Base-by-base conservation (phyloP, 2,329 filamentous ascomycete species). In the Elsinoe perseae region DNA sequence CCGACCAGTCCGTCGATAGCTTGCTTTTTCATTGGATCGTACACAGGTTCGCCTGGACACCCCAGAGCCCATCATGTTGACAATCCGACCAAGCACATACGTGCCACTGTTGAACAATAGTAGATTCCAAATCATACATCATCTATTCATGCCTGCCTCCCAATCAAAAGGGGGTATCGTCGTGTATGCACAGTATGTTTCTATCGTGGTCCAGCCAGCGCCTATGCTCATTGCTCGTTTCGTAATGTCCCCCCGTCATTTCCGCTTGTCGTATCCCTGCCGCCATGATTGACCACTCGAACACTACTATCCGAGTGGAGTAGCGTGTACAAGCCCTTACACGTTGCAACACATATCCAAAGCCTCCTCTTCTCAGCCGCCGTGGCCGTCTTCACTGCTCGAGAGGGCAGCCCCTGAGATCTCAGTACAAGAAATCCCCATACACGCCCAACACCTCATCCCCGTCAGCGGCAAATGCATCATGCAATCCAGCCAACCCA, bases 401-500 rank as follows among this genome's bases (percentile, higher is more conserved):
- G n/a, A n/a, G n/a, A n/a, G n/a, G n/a, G n/a, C n/a, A n/a, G n/a
- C n/a, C n/a, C n/a, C n/a, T n/a, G n/a, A n/a, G n/a, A n/a, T n/a
- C 25, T 59, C 54, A 64, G 56, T 59, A 63, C 21, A 64, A 56
- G 50, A 73, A 61, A 60, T 75, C 72, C 1, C 64, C 56, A 62
- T 69, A 77, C 61, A 73, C 66, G 7, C 75, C 75, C 57, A 77
- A 59, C 1, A 68, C 73, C 23, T 73, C 73, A 9, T 72, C 69
- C 16, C 53, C 53, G 6, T 56, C 53, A n/a, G 23, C 23, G 21
- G 53, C 53, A 58, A 77, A 80, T 61, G 79, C 77, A 10, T 75
- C 75, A 63, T 79, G 73, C 60, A 82, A 66, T 59, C 68, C 72
- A 63, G 83, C 80, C 62, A 84, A 64, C 10, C 68, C 71, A 23